Base-by-base conservation (phyloP, 768 basidiomycete genomes). In the Suillus plorans region DNA sequence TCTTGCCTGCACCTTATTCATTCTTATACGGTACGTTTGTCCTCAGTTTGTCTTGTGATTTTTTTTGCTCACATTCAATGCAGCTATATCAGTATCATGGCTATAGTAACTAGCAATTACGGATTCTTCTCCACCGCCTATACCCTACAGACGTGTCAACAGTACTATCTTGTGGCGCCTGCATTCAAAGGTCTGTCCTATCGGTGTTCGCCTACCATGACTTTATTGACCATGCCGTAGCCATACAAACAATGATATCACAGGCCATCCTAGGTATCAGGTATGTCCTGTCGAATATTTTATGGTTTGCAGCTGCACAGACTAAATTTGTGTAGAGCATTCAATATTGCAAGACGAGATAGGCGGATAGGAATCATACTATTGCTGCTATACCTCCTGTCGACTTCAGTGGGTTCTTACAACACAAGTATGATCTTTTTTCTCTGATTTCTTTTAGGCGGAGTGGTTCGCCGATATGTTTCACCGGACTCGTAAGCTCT, bases 221-320 rank as follows among this genome's bases (percentile, higher is more conserved):
- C 58, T 20, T 3, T 31, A 20, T 62, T 31, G 57, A 20, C 37
- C 3, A 2, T 6, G 20, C 57, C 59, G 12, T 63, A 90, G 89
- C 85, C 5, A 20, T 88, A 10, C 89, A 91, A 73, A 77, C 79
- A 0, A 86, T 86, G 83, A 77, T 88, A 55, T 89, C 89, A 7
- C 89, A 91, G 70, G 76, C 82, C 12, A 89, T 91, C 63, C 70
- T 91, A 53, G 89, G 84, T 10, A 72, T 88, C 57, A 81, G 88
- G 88, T 87, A 71, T n/a, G 62, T 4, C 4, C 5, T 1, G 9
- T 28, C 1, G 6, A 28, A 3, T 9, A 0, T 44, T 13, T 22
- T 52, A 34, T 20, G 18, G 18, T 9, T 28, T 34, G 9, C 42
- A 31, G 18, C 18, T 22, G 47, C 36, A 50, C n/a, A 12, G 22